Conservation (phyloP, 2,329 filamentous ascomycete genomes). For the Alternaria tenuissima region DNA sequence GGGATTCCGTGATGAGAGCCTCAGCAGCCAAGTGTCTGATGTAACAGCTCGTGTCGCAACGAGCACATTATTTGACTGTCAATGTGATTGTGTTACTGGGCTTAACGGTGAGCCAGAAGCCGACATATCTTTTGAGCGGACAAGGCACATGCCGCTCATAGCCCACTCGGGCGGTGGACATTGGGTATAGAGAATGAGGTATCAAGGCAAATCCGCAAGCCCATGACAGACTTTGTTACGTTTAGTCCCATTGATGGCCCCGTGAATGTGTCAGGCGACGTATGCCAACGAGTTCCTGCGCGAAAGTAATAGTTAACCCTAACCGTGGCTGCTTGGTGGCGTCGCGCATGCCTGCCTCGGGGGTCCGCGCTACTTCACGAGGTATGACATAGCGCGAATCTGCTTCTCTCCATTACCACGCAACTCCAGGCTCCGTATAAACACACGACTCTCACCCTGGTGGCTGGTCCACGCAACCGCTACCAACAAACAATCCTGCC, state of each 20-base stretch:
- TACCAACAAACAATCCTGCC: background rate
- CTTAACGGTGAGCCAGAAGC: background rate
- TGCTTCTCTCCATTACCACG: slow-evolving; percentile 18
- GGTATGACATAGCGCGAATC: slow-evolving; percentile 26
- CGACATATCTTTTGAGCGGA: background rate
- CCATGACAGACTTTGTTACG: background rate
- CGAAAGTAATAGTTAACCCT: background rate
- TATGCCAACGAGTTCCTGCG: background rate
- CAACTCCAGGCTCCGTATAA: background rate
- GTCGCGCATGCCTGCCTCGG: slow-evolving; percentile 18
- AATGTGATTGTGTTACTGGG: background rate
- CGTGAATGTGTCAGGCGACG: background rate
- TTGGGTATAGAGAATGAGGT: background rate
- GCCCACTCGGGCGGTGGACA: background rate
- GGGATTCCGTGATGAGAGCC: background rate
- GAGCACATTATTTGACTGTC: background rate
- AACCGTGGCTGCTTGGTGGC: slow-evolving; percentile 2
- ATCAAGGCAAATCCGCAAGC: background rate
- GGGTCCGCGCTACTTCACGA: slow-evolving; percentile 13
- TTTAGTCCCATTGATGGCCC: background rate
- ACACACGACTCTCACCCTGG: slow-evolving; percentile 8
- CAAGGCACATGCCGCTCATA: background rate
- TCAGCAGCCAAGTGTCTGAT: background rate
- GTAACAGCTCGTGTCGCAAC: background rate
- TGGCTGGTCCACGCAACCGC: slow-evolving; percentile 30